A percentile compares a stretch with the other conserved stretches of the same genome.
Conservation (phyloP, 176 grass and related monocot genomes). For the Phoenix dactylifera region DNA sequence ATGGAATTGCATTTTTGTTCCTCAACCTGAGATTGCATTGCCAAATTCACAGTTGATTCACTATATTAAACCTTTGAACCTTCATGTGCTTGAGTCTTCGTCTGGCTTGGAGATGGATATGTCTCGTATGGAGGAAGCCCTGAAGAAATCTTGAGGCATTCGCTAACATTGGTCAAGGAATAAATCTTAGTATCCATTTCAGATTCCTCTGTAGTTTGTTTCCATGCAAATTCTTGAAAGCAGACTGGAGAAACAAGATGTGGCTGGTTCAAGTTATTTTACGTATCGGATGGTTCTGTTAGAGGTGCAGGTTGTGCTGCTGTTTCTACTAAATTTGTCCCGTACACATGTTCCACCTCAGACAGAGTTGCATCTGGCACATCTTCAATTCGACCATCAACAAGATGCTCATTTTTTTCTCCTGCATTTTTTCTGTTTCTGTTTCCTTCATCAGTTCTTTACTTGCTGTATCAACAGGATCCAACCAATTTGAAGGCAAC, state of each 20-base stretch:
- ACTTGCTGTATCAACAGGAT: neutral
- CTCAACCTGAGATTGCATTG: neutral
- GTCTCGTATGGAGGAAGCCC: neutral
- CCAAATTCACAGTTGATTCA: neutral
- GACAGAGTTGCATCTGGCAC: neutral
- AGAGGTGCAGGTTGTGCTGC: neutral
- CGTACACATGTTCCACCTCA: neutral
- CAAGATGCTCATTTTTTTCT: neutral
- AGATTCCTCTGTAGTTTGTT: slow-evolving; percentile 3
- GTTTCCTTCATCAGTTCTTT: neutral
- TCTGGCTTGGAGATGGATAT: neutral
- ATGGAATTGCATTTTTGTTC: neutral
- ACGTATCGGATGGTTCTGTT: neutral
- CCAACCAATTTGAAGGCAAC: neutral
- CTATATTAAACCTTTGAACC: neutral
- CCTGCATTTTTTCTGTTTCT: neutral
- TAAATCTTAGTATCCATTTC: neutral
- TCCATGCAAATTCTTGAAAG: neutral
- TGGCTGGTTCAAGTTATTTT: neutral
- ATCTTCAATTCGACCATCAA: neutral
- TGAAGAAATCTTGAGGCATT: neutral
- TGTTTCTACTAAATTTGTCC: slow-evolving; percentile 4
- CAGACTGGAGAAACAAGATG: neutral
- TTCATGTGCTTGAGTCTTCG: neutral
- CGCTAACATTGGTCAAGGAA: neutral